Evolutionary conservation across 1,139 yeast genomes (phyloP), one percentile per base, ranked within the genome.

Genomic region (Suhomyces atakaporum): DNA sequence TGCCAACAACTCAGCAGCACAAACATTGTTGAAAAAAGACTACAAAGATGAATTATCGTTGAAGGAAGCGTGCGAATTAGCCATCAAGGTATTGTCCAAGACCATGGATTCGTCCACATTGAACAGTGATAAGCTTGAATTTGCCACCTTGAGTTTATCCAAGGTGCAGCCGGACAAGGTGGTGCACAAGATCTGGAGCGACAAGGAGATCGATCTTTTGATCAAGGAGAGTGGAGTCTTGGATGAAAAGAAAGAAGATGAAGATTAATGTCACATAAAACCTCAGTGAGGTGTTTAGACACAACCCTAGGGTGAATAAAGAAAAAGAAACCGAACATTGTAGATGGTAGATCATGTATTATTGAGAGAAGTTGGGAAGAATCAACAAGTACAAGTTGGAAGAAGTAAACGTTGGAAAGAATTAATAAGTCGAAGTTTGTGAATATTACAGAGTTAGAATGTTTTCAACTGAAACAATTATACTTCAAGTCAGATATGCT

Each of bases 1-100:
- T 27, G 96, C 97, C 39, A 94, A 92, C 66, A 90, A 88, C 47
- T 80, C 96, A 4, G 90, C 96, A 29, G 97, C 97, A 2, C 98
- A 94, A 66, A 90, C 98, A 1, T 70, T 94, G 47, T 74, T 94
- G 57, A 94, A 92, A 65, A 95, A 90, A 67, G 98, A 94, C 56
- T 94, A 86, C 68, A 88, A 85, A 57, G 94, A 87, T 50, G 94
- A 84, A 40, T 63, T 88, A 54, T 64, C 75, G 13, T 70, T 94
- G 50, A 77, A 81, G 43, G 94, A 84, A 35, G 97, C 96, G 3
- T 78, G 88, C 44, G 88, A 83, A 49, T 71, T 92, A 58, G 97
- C 97, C 5, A 73, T 92, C 56, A 89, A 89, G 66, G 95, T 94
- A 27, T 76, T 94, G 47, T 81, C 94, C 37, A 94, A 94, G 69